Conservation (phyloP, 78 protist species). For the Cavenderia fasciculata region DNA sequence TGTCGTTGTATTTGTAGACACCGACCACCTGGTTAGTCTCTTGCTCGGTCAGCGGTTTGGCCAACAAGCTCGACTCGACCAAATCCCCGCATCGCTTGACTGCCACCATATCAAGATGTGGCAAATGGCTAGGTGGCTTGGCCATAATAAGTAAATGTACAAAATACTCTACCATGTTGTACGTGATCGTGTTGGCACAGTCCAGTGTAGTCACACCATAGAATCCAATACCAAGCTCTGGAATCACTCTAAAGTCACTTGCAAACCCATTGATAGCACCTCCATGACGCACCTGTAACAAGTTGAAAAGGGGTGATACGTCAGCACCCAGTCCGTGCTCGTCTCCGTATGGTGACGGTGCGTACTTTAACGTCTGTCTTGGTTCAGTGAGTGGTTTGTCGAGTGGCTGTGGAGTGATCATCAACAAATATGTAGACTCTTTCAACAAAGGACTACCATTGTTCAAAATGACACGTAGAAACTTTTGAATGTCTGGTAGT, state of each 20-base stretch:
- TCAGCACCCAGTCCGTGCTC: conserved; percentile 52
- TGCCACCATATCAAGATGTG: too few relatives aligned
- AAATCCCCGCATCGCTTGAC: too few relatives aligned
- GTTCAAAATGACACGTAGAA: conserved; percentile 32
- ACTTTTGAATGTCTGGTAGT: conserved; percentile 8
- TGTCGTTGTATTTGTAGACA: background rate
- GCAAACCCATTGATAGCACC: conserved; percentile 74
- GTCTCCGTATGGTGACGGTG: background rate
- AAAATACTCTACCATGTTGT: conserved; percentile 1
- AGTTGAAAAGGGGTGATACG: background rate
- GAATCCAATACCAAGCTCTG: conserved; percentile 23
- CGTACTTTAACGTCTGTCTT: background rate
- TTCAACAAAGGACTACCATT: conserved; percentile 14
- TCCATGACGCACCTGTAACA: conserved; percentile 31
- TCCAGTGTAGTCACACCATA: conserved; percentile 28
- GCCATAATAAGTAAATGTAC: background rate
- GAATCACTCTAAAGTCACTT: conserved; percentile 54
- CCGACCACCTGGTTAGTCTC: conserved; percentile 13
- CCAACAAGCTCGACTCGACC: background rate
- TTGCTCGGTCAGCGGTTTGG: background rate
- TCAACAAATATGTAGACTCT: background rate
- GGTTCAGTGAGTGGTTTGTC: background rate
- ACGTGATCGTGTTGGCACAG: background rate
- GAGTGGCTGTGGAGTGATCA: conserved; percentile 56
- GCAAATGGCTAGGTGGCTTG: background rate